These are phyloP conservation scores for Fusarium devonianum DNA, from an alignment of 2,329 filamentous ascomycete genomes.

Conservation along the genomic window DNA sequence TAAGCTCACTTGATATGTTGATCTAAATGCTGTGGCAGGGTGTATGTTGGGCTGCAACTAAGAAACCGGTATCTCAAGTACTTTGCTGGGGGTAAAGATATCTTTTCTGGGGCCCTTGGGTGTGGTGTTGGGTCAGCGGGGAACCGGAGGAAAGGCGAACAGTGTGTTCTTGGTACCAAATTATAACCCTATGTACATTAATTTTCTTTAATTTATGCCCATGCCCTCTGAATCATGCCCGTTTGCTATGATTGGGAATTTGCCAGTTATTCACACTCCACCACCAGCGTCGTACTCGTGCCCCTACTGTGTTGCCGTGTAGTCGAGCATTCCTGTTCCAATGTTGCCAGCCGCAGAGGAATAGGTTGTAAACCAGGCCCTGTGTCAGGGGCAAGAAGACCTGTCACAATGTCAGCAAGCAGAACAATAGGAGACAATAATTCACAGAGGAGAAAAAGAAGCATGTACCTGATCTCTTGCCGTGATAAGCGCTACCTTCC, in stretches of 20 bases:
- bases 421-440: no score
- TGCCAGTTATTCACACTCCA: slow-evolving; percentile 93
- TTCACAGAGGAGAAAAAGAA: no score
- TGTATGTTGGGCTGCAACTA: no score
- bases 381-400: slow-evolving; percentile 87
- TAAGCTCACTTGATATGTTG: no score
- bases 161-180: slow-evolving; percentile 17
- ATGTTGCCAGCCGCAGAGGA: slow-evolving; percentile 85
- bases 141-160: no score
- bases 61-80: no score
- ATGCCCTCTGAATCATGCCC: slow-evolving; percentile 4
- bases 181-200: slow-evolving; percentile 17
- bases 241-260: slow-evolving; percentile 56
- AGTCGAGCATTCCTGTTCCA: slow-evolving; percentile 85
- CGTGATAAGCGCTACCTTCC: slow-evolving; percentile 84
- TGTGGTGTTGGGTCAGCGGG: no score
- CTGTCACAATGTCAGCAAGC: slow-evolving; percentile 50
- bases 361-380: slow-evolving; percentile 86
- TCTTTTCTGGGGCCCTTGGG: no score
- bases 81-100: no score
- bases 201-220: background rate
- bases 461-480: slow-evolving; percentile 79
- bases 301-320: slow-evolving; percentile 78
- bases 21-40: no score
- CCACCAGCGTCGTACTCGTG: slow-evolving; percentile 88